These are phyloP conservation scores for Dalechampia spathulata DNA, from an alignment of 441 rosid species.

Conservation along the genomic window DNA sequence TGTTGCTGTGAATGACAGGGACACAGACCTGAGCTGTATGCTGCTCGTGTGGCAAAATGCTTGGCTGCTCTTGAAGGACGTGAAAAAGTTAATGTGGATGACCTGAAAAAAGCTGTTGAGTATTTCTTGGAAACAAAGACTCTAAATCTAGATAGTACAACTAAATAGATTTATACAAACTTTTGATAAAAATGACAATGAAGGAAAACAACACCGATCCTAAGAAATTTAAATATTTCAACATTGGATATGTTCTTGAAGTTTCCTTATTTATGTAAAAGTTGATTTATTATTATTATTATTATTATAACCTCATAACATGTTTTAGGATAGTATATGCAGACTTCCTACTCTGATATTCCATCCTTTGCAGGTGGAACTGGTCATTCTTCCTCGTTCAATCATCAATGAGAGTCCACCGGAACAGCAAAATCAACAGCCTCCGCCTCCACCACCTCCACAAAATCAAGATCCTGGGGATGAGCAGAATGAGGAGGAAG, in stretches of 20 bases:
- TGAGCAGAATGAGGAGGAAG: conserved; percentile 80
- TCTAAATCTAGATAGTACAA: neutral
- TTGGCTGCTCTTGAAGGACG: conserved; percentile 96
- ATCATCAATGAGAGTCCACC: conserved; percentile 69
- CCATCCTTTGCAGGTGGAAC: conserved; percentile 64
- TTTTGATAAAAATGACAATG: neutral
- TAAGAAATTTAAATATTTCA: neutral
- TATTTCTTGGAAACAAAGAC: conserved; percentile 19
- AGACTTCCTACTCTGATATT: conserved; percentile 17
- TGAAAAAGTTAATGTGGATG: conserved; percentile 89
- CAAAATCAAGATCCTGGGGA: conserved; percentile 75
- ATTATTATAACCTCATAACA: neutral
- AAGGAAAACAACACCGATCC: neutral
- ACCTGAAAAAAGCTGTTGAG: conserved; percentile 95
- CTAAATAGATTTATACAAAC: neutral
- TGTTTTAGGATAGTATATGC: neutral
- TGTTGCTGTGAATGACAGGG: conserved; percentile 43
- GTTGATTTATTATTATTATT: neutral
- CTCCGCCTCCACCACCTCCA: conserved; percentile 95
- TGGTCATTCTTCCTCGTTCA: conserved; percentile 98
- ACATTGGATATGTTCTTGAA: neutral
- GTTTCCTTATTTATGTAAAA: neutral
- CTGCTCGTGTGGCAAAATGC: conserved; percentile 95
- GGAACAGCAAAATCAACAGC: conserved; percentile 88
- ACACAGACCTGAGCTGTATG: conserved; percentile 95